Conservation (phyloP, 2,329 filamentous ascomycete species). For the Cladosporium sphaerospermum region DNA sequence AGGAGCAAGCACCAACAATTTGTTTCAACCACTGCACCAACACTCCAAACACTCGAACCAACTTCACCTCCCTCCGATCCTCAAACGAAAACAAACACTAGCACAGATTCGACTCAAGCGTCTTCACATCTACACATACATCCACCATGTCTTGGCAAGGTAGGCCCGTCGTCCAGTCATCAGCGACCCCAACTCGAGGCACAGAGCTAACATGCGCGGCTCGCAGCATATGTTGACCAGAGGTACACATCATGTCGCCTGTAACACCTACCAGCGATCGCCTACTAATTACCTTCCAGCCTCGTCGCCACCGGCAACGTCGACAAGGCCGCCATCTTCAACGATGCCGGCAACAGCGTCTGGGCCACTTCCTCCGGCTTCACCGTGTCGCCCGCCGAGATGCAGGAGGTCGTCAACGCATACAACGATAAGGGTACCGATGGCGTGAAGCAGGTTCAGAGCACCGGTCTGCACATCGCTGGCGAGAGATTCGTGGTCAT, state of each 20-base stretch:
- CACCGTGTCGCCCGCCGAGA: slow-evolving; percentile 58
- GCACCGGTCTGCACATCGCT: slow-evolving; percentile 67
- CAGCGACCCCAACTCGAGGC: slow-evolving; percentile 1
- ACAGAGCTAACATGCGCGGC: slow-evolving; percentile 12
- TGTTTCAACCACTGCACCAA: not conserved
- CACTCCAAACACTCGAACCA: not conserved
- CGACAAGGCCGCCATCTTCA: slow-evolving; percentile 81
- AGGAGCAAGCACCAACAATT: not conserved
- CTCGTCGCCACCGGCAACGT: slow-evolving; percentile 72
- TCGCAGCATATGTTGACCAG: slow-evolving; percentile 54
- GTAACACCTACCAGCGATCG: slow-evolving; percentile 4
- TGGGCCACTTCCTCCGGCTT: slow-evolving; percentile 71
- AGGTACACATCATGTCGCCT: slow-evolving; percentile 42
- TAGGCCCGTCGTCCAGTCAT: slow-evolving; percentile 33
- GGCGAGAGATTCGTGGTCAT: slow-evolving; percentile 74
- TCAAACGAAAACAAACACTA: not conserved
- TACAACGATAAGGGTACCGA: slow-evolving; percentile 48
- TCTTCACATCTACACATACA: not conserved
- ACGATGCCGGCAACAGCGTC: slow-evolving; percentile 68
- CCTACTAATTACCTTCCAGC: slow-evolving; percentile 43
- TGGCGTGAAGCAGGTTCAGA: slow-evolving; percentile 60
- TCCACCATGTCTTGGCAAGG: slow-evolving; percentile 69
- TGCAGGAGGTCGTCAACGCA: slow-evolving; percentile 47
- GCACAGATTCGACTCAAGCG: not conserved
- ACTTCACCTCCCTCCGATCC: not conserved